These are phyloP conservation scores for Podospora appendiculata DNA, from an alignment of 495 filamentous ascomycete genomes.

Conservation along the genomic window DNA sequence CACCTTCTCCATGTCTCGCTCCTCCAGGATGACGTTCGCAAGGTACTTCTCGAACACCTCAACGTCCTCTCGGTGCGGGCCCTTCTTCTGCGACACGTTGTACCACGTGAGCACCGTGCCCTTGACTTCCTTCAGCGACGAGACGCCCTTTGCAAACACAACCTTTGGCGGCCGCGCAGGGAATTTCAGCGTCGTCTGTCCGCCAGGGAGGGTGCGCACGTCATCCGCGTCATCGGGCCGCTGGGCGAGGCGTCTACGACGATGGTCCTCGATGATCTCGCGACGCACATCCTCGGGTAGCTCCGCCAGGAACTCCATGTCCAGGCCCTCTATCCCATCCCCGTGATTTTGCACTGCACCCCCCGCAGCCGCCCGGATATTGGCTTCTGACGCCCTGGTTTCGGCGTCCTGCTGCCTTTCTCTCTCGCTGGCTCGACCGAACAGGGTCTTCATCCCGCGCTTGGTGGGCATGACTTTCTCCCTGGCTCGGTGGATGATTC, in stretches of 20 bases:
- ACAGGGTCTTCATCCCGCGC: conserved; percentile 41
- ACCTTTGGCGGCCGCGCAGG: conserved; percentile 24
- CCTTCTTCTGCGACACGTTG: conserved; percentile 53
- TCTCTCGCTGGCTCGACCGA: conserved; percentile 37
- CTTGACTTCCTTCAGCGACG: conserved; percentile 23
- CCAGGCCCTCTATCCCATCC: conserved; percentile 38
- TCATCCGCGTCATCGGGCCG: conserved; percentile 11
- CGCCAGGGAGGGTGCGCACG: conserved; percentile 4
- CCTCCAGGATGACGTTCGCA: conserved; percentile 57
- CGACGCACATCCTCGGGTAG: conserved; percentile 71
- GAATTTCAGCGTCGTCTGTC: conserved; percentile 30
- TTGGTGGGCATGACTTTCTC: conserved; percentile 52
- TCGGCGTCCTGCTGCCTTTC: conserved; percentile 31
- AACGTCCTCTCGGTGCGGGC: conserved; percentile 73
- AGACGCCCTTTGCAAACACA: conserved; percentile 15
- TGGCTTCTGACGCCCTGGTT: conserved; percentile 29
- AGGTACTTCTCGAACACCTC: conserved; percentile 62
- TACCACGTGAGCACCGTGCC: conserved; percentile 57
- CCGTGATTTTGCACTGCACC: conserved; percentile 7
- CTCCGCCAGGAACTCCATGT: conserved; percentile 68
- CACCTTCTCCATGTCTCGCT: conserved; percentile 57
- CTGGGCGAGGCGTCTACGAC: conserved; percentile 44
- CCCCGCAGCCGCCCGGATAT: conserved; percentile 20
- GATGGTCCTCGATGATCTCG: conserved; percentile 70
- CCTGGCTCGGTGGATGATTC: conserved; percentile 36